These are phyloP conservation scores for Penicillium sp. DNA, from an alignment of 2,329 filamentous ascomycete genomes.

Conservation along the genomic window DNA sequence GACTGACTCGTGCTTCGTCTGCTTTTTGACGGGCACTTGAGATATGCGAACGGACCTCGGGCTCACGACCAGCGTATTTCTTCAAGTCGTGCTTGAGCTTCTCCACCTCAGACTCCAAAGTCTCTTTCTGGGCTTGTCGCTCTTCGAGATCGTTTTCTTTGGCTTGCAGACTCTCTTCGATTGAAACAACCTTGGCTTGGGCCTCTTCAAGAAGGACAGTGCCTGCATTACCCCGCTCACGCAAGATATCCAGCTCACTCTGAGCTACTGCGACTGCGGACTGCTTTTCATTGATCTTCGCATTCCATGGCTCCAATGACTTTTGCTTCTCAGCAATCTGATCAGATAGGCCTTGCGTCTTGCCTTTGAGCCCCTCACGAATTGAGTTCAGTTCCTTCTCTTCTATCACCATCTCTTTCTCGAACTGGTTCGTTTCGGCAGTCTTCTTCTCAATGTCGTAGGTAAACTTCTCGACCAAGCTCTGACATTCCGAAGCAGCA, in stretches of 20 bases:
- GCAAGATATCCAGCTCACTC: conserved; percentile 84
- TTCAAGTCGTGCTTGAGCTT: conserved; percentile 64
- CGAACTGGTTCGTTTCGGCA: conserved; percentile 65
- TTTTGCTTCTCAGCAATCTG: conserved; percentile 89
- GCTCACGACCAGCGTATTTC: conserved; percentile 66
- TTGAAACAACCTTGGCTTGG: conserved; percentile 64
- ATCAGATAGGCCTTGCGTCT: conserved; percentile 89
- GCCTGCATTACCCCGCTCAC: conserved; percentile 80
- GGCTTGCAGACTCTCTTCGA: conserved; percentile 60
- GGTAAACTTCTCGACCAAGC: conserved; percentile 66
- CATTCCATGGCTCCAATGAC: conserved; percentile 88
- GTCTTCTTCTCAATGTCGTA: conserved; percentile 69
- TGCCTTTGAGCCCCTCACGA: conserved; percentile 79
- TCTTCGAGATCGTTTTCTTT: conserved; percentile 69
- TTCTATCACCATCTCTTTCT: conserved; percentile 65
- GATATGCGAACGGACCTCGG: conserved; percentile 70
- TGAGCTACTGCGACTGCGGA: conserved; percentile 89
- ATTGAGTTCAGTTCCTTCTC: conserved; percentile 76
- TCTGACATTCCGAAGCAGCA: conserved; percentile 63
- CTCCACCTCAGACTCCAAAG: conserved; percentile 64
- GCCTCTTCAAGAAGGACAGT: conserved; percentile 75
- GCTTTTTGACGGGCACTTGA: conserved; percentile 88
- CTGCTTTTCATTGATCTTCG: conserved; percentile 92
- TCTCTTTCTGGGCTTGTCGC: conserved; percentile 62
- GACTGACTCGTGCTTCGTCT: conserved; percentile 83